Evolutionary conservation across 2,329 filamentous ascomycete species (phyloP), one percentile per base, ranked within the genome.

Genomic region (Hypocreales sp.): DNA sequence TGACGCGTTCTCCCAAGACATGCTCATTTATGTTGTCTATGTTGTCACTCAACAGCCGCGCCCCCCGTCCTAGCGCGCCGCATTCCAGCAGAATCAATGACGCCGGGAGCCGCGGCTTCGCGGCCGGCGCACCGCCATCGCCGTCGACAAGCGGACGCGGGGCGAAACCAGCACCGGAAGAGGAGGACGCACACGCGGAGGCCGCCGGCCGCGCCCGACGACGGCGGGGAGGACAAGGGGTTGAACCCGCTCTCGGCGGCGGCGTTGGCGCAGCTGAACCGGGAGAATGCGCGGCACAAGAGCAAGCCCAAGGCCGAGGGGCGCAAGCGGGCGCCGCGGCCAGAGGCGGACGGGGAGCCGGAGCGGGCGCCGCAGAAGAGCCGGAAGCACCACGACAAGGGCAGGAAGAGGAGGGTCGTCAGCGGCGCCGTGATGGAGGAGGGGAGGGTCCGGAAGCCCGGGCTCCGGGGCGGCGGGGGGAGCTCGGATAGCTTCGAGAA

Each of bases 381-480:
- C 8, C 46, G 51, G 22, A 56, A 39, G 35, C 48, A 47, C 10
- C 45, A 42, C 22, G 52, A 44, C 28, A 51, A 53, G 26, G 48
- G 49, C 22, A 64, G 61, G 36, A 69, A 71, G 42, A 62, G 61
- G 31, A 58, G 78, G 34, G 60, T 79, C n/a, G 73, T 78, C 13
- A 82, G 77, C 35, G 77, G 76, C 13, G 72, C 73, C 0, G 53
- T 77, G 12, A 55, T 79, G 38, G 78, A 82, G 42, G 77, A 82
- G 46, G 77, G 76, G 1, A 51, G 56, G n/a, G 50, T 50, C 6
- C 45, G 38, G 13, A 25, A 27, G 8, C 48, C 50, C 5, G 49
- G 46, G 3, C 28, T 65, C 5, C 48, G 62, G 33, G 62, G 63
- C 5, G 61, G 61, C 13, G 45, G 42, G 10, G 48, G 48, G 38